phyloP scores from a whole-genome alignment of 495 filamentous ascomycete genomes.

The Letharia columbiana region DNA sequence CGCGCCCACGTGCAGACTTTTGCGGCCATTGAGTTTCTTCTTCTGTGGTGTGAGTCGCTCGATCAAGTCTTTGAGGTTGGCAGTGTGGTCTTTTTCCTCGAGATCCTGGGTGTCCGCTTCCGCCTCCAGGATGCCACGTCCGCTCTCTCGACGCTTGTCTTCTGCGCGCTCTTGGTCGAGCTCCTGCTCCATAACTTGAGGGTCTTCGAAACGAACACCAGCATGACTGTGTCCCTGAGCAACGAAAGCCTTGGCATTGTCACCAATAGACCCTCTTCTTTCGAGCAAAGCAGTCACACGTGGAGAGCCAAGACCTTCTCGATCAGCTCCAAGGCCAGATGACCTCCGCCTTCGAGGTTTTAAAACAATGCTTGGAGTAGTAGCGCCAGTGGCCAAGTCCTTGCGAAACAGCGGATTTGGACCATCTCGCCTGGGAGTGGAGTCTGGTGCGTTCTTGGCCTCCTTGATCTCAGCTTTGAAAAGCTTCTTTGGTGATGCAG shows the following conservation, averaged over 20 bases:
- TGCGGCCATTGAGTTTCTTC: constrained; percentile 54
- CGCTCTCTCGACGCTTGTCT: constrained; percentile 55
- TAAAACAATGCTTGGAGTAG: constrained; percentile 55
- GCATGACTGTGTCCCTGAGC: constrained; percentile 37
- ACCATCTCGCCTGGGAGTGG: constrained; percentile 32
- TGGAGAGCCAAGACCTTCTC: constrained; percentile 69
- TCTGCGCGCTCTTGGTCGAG: constrained; percentile 58
- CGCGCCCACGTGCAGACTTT: constrained; percentile 69
- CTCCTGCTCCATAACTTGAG: constrained; percentile 56
- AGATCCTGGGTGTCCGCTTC: constrained; percentile 38
- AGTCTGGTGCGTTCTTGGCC: constrained; percentile 23
- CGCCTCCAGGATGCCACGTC: constrained; percentile 44
- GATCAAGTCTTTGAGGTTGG: constrained; percentile 67
- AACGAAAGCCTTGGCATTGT: constrained; percentile 54
- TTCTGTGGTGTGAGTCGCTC: constrained; percentile 71
- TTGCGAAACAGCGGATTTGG: constrained; percentile 29
- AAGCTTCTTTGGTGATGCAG: constrained; percentile 47
- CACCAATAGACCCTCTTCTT: constrained; percentile 60
- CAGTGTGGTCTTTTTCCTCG: constrained; percentile 50
- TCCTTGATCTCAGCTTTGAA: constrained; percentile 41
- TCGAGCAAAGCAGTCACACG: constrained; percentile 65
- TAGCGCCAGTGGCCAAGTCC: constrained; percentile 47
- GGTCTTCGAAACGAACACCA: constrained; percentile 58
- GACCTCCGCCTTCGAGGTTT: constrained; percentile 55
- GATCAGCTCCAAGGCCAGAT: constrained; percentile 68